These are phyloP conservation scores for Albophoma yamanashiensis DNA, from an alignment of 2,329 filamentous ascomycete genomes.

Conservation along the genomic window DNA sequence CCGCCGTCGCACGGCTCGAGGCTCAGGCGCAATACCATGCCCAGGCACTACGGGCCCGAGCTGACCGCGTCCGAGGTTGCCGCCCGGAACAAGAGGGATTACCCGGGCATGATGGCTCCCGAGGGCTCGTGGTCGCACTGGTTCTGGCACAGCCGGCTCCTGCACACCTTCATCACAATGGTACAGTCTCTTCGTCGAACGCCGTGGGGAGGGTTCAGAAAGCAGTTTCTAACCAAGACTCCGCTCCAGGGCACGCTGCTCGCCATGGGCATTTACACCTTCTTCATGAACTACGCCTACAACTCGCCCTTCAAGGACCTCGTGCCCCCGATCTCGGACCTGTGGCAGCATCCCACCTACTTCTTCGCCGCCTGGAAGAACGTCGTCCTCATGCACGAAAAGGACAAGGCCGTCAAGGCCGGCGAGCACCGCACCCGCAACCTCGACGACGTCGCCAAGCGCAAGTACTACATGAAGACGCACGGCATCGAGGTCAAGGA, in stretches of 20 bases:
- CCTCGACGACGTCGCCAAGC: slow-evolving; percentile 80
- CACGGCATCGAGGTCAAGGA: slow-evolving; percentile 65
- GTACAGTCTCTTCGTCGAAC: slow-evolving; percentile 36
- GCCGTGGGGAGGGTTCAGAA: background rate
- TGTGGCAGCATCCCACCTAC: slow-evolving; percentile 58
- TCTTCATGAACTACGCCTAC: slow-evolving; percentile 66
- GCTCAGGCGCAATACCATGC: slow-evolving; percentile 42
- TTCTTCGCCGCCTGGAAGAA: slow-evolving; percentile 56
- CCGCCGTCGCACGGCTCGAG: slow-evolving; percentile 80
- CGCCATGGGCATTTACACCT: slow-evolving; percentile 59
- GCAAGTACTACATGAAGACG: slow-evolving; percentile 72
- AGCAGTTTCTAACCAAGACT: background rate
- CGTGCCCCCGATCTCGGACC: slow-evolving; percentile 59
- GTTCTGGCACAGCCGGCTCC: slow-evolving; percentile 65
- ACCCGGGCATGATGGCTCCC: slow-evolving; percentile 83
- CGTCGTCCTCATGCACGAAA: slow-evolving; percentile 67
- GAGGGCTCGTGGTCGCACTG: slow-evolving; percentile 73
- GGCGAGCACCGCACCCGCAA: slow-evolving; percentile 61
- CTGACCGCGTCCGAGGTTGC: slow-evolving; percentile 54
- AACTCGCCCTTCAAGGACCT: slow-evolving; percentile 73
- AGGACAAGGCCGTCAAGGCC: slow-evolving; percentile 57
- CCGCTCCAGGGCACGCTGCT: slow-evolving; percentile 49
- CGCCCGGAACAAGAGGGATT: slow-evolving; percentile 58
- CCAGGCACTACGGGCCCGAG: slow-evolving; percentile 64
- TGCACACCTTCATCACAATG: slow-evolving; percentile 78